phyloP scores from a whole-genome alignment of 208 protist genomes.

The Acanthamoeba triangularis region DNA sequence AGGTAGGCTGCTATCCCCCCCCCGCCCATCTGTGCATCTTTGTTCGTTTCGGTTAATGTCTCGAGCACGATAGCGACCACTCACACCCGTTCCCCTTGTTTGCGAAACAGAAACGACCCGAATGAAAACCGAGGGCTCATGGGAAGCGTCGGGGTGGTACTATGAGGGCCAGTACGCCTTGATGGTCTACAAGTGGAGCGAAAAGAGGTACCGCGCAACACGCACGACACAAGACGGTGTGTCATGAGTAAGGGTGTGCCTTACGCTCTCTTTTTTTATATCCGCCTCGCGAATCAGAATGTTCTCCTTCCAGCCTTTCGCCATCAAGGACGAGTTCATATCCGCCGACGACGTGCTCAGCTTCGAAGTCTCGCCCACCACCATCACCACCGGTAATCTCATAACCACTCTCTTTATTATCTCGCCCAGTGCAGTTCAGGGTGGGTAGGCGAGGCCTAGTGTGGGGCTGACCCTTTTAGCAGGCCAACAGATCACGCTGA shows the following conservation, averaged over 20 bases:
- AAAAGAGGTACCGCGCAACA: not conserved
- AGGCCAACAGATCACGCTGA: conserved; percentile 8
- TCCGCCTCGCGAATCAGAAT: not conserved
- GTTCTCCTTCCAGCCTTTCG: not conserved
- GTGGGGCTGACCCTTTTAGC: no score
- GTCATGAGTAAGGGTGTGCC: not conserved
- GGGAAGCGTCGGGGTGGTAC: not conserved
- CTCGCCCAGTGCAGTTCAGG: not conserved
- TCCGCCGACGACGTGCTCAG: not conserved
- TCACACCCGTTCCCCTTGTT: no score
- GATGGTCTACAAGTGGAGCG: not conserved
- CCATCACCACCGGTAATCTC: not conserved
- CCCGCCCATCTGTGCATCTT: not conserved
- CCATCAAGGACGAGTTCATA: conserved; percentile 10
- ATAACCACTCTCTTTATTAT: not conserved
- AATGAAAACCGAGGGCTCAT: not conserved
- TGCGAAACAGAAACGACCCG: not conserved
- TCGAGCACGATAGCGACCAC: no score
- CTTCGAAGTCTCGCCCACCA: conserved; percentile 48
- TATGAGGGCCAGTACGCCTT: not conserved
- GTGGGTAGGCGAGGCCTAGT: no score
- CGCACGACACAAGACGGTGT: not conserved
- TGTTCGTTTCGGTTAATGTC: not conserved
- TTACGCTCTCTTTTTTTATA: not conserved
- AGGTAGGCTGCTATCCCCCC: not conserved